Evolutionary conservation across 2,329 filamentous ascomycete species (phyloP).

Genomic region (Exserohilum turcica): DNA sequence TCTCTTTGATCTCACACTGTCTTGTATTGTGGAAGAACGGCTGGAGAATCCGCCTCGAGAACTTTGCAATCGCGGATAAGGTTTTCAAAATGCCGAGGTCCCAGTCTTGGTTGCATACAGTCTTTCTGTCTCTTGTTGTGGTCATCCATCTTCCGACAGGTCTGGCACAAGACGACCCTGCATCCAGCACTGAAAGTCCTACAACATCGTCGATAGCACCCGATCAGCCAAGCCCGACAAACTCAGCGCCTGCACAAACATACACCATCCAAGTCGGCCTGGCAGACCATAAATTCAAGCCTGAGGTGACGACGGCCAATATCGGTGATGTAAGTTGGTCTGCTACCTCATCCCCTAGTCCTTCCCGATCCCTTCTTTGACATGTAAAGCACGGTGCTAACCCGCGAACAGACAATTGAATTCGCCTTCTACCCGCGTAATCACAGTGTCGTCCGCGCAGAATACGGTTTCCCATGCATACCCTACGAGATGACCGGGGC

Average conservation of each 20-base stretch:
- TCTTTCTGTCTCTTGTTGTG: neutral
- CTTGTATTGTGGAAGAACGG: neutral
- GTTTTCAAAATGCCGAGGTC: neutral
- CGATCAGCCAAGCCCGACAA: constrained; percentile 16
- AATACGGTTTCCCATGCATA: constrained; percentile 49
- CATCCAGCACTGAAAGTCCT: neutral
- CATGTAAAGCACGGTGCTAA: constrained; percentile 1
- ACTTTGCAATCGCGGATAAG: neutral
- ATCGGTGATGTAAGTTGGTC: constrained; percentile 44
- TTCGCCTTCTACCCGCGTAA: constrained; percentile 52
- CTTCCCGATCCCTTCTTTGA: neutral
- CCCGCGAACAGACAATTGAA: constrained; percentile 35
- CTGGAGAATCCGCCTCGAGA: neutral
- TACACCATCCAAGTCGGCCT: constrained; percentile 48
- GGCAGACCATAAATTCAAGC: constrained; percentile 45
- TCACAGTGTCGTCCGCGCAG: constrained; percentile 51
- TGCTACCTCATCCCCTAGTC: neutral
- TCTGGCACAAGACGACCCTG: constrained; percentile 12
- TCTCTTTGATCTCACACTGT: neutral
- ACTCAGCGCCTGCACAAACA: constrained; percentile 26
- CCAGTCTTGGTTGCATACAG: neutral
- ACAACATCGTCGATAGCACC: constrained; percentile 6
- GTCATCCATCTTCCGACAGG: constrained; percentile 5
- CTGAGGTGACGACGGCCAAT: constrained; percentile 45
- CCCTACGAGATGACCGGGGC: constrained; percentile 44